A percentile compares a stretch with the other conserved stretches of the same genome.
Conservation (phyloP, 1,284 basidiomycete species). For the Polyporus tsugae region DNA sequence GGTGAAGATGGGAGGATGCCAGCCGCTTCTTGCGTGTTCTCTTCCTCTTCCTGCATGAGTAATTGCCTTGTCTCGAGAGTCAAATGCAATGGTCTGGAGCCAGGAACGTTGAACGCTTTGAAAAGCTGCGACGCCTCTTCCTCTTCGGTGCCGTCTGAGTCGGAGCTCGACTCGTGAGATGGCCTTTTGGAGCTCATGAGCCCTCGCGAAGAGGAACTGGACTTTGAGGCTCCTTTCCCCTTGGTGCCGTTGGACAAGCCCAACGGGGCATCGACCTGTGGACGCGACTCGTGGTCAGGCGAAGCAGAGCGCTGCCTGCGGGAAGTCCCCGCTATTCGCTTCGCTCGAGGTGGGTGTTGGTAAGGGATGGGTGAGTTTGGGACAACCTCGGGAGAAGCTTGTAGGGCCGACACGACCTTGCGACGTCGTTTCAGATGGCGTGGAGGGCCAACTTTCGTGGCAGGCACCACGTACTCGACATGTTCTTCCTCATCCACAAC, state of each 20-base stretch:
- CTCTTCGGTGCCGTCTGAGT: conserved; percentile 7
- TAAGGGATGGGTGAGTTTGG: background rate
- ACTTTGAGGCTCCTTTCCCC: background rate
- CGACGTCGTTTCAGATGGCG: conserved; percentile 27
- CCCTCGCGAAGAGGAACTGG: background rate
- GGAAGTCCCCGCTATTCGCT: background rate
- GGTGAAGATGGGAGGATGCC: conserved; percentile 6
- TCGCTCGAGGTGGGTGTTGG: background rate
- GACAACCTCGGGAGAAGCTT: background rate
- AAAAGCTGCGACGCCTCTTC: background rate
- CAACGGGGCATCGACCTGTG: background rate
- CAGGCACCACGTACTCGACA: conserved; percentile 6
- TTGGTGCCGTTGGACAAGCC: background rate
- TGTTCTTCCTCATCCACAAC: background rate
- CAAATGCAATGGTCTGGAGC: background rate
- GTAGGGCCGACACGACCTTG: background rate
- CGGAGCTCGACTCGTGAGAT: background rate
- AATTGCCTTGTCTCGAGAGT: conserved; percentile 14
- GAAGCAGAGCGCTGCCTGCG: background rate
- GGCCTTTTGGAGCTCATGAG: background rate
- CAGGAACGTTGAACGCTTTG: conserved; percentile 4
- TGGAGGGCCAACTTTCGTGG: conserved; percentile 33
- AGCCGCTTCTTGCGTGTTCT: conserved; percentile 31
- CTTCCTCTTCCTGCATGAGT: conserved; percentile 33
- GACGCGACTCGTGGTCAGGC: background rate